A percentile compares a stretch with the other conserved stretches of the same genome.
Conservation (phyloP, 257 asterid genomes). For the Perilla frutescens region DNA sequence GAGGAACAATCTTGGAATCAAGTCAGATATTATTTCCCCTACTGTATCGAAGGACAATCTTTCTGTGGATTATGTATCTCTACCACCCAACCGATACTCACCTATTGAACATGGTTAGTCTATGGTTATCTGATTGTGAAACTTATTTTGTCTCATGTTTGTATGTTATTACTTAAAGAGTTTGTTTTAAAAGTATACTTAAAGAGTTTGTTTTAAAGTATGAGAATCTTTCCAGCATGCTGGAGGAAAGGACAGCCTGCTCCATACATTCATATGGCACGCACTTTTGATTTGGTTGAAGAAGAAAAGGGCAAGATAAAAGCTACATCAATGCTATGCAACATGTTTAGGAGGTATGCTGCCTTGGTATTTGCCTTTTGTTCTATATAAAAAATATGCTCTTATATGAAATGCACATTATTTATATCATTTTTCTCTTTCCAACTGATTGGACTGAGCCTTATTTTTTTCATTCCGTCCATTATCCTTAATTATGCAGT, state of each 20-base stretch:
- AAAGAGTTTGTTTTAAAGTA: conserved; percentile 28
- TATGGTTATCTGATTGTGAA: conserved; percentile 31
- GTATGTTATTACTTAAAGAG: conserved; percentile 10
- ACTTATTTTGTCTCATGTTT: conserved; percentile 26
- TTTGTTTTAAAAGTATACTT: conserved; percentile 27
- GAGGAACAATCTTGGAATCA: conserved; percentile 39
- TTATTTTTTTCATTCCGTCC: conserved; percentile 32
- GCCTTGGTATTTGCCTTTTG: conserved; percentile 20
- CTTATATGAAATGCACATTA: background rate
- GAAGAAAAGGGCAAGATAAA: conserved; percentile 87
- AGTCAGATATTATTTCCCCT: conserved; percentile 42
- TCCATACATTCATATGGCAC: conserved; percentile 84
- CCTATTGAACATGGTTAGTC: conserved; percentile 77
- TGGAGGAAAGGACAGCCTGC: conserved; percentile 88
- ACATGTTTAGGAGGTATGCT: conserved; percentile 92
- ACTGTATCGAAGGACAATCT: conserved; percentile 40
- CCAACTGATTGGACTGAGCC: conserved; percentile 16
- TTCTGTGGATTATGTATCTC: conserved; percentile 54
- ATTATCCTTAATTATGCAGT: conserved; percentile 53
- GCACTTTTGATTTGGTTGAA: conserved; percentile 83
- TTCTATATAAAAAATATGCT: conserved; percentile 1
- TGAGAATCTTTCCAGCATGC: conserved; percentile 69
- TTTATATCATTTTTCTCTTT: conserved; percentile 7
- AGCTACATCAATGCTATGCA: conserved; percentile 84
- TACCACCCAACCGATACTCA: conserved; percentile 72